A percentile compares a stretch with the other conserved stretches of the same genome.
These are phyloP conservation scores for Colletotrichum graminicola DNA, from an alignment of 2,329 filamentous ascomycete genomes.

Conservation along the genomic window DNA sequence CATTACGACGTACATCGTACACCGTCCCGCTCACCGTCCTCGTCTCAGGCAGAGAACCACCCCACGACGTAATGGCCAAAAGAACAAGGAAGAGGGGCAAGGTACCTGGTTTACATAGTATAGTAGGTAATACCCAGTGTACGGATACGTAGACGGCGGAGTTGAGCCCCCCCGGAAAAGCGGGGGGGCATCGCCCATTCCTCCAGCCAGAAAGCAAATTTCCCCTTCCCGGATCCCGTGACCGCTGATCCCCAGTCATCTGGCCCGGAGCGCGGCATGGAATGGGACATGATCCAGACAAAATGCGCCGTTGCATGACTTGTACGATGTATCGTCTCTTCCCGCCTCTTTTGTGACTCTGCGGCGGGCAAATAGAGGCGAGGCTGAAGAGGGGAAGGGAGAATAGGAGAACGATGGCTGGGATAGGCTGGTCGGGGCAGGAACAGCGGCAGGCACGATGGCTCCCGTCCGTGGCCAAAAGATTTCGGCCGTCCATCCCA, in stretches of 20 bases:
- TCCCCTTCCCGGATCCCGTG: conserved; percentile 35
- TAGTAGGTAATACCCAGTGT: no score
- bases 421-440: neutral
- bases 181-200: conserved; percentile 34
- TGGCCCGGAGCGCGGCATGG: conserved; percentile 21
- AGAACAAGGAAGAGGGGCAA: conserved; percentile 2
- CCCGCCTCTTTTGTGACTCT: neutral
- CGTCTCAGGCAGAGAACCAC: neutral
- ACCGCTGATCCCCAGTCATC: conserved; percentile 22
- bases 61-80: conserved; percentile 21
- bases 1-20: conserved; percentile 3
- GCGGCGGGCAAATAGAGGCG: neutral
- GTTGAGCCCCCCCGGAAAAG: conserved; percentile 33
- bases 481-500: conserved; percentile 22
- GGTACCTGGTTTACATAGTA: no score
- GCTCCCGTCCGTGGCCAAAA: conserved; percentile 3
- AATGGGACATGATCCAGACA: conserved; percentile 20
- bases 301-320: conserved; percentile 23
- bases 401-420: neutral
- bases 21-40: neutral
- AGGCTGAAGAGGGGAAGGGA: neutral
- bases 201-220: conserved; percentile 35
- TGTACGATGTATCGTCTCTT: neutral
- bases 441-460: neutral
- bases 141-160: no score